Evolutionary conservation across 768 basidiomycete species (phyloP).

Genomic region (Suillus americanus): DNA sequence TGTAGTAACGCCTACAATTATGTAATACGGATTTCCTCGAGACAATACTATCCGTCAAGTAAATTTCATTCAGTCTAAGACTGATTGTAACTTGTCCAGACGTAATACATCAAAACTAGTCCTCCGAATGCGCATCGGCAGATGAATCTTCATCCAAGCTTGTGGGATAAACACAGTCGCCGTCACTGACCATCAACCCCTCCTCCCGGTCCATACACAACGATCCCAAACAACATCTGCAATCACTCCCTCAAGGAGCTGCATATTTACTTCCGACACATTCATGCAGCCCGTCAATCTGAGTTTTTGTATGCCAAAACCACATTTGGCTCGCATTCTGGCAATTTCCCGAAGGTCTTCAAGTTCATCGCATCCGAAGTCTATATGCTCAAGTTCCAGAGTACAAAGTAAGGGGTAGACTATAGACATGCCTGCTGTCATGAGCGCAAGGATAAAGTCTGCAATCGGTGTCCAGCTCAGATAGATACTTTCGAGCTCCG

Average conservation of each 20-base stretch:
- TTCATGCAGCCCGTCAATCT: background rate
- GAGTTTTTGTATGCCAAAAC: background rate
- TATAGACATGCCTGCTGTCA: background rate
- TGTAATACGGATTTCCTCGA: too few relatives aligned
- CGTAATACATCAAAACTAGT: background rate
- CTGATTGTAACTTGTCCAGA: background rate
- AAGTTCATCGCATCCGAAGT: background rate
- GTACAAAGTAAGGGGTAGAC: background rate
- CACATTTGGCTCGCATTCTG: background rate
- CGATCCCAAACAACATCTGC: conserved; percentile 17
- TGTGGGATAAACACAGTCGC: too few relatives aligned
- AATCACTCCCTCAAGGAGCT: conserved; percentile 4
- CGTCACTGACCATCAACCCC: background rate
- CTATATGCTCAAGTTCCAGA: background rate
- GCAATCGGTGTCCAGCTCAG: background rate
- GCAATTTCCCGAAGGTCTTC: too few relatives aligned
- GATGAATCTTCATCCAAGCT: too few relatives aligned
- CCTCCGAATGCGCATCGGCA: background rate
- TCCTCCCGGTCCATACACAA: background rate
- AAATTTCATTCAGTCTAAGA: background rate
- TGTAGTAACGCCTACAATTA: too few relatives aligned
- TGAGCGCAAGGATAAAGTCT: background rate
- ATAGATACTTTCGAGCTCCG: background rate
- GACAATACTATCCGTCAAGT: too few relatives aligned
- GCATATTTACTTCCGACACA: background rate